Evolutionary conservation across 2,329 filamentous ascomycete species (phyloP).

Genomic region (Penicillium polonicum): DNA sequence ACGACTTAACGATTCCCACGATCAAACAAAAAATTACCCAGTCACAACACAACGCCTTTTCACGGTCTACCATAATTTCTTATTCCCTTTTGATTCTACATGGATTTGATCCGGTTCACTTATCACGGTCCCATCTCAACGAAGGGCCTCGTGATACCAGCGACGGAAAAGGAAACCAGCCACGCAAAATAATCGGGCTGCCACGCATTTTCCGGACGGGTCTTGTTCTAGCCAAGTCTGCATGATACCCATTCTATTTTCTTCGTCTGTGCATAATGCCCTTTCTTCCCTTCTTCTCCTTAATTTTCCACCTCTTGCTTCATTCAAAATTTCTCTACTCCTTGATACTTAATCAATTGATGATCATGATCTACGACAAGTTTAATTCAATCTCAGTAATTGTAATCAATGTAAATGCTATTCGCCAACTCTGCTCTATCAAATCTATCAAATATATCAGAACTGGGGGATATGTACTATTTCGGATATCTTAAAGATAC

Average conservation of each 20-base stretch:
- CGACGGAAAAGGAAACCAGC: not conserved
- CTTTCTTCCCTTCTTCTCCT: not conserved
- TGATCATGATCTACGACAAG: not conserved
- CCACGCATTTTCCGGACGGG: conserved; percentile 1
- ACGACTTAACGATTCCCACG: conserved; percentile 10
- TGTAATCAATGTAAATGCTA: not conserved
- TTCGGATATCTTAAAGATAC: not conserved
- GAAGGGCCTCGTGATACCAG: conserved; percentile 3
- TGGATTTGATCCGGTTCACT: not conserved
- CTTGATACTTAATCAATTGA: conserved; percentile 1
- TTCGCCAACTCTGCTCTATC: not conserved
- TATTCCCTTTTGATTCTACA: not conserved
- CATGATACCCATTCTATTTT: conserved; percentile 11
- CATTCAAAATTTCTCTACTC: not conserved
- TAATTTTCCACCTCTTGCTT: not conserved
- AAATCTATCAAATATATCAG: not conserved
- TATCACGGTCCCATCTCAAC: not conserved
- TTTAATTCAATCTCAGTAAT: not conserved
- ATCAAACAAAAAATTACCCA: conserved; percentile 3
- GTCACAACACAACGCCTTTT: not conserved
- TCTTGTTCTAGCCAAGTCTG: conserved; percentile 5
- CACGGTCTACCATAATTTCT: conserved; percentile 1
- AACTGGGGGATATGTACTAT: not conserved
- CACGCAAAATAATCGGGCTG: not conserved
- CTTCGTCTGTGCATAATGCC: not conserved